phyloP scores from a whole-genome alignment of 768 basidiomycete species.

The Naganishia kalamii region DNA sequence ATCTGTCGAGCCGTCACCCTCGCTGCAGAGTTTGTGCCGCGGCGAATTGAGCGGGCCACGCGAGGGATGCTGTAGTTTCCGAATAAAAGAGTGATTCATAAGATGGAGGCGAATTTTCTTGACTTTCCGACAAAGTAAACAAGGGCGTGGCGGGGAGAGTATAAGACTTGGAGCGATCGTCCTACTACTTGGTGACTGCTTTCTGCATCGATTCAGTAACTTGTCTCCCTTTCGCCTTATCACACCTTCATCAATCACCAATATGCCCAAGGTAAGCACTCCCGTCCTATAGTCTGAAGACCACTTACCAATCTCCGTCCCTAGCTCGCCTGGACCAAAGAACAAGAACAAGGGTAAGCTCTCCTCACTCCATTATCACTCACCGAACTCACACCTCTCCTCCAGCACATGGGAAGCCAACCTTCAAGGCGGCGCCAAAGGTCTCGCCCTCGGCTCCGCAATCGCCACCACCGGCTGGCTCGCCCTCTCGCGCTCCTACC shows the following conservation, averaged over 20 bases:
- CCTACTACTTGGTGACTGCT: neutral
- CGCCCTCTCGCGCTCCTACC: conserved; percentile 25
- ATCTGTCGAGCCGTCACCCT: too few relatives aligned
- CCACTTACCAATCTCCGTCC: neutral
- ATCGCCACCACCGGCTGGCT: conserved; percentile 31
- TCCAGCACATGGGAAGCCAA: conserved; percentile 30
- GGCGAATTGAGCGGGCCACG: too few relatives aligned
- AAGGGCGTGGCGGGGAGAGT: neutral
- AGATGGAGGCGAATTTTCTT: too few relatives aligned
- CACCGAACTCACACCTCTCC: neutral
- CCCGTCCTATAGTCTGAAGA: neutral
- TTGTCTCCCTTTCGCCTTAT: neutral
- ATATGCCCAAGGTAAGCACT: neutral
- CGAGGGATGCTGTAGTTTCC: conserved; percentile 3
- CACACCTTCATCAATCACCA: neutral
- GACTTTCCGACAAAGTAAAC: conserved; percentile 12
- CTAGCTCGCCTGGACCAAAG: neutral
- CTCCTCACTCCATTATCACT: neutral
- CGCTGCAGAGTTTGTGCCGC: too few relatives aligned
- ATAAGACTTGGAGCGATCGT: too few relatives aligned
- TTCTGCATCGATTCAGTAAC: neutral
- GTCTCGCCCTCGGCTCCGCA: conserved; percentile 29
- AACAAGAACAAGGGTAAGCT: conserved; percentile 8
- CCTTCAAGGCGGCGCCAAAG: conserved; percentile 34
- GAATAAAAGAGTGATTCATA: neutral